Evolutionary conservation across 1,139 yeast species (phyloP).

Genomic region (Blastobotrys niveus): DNA sequence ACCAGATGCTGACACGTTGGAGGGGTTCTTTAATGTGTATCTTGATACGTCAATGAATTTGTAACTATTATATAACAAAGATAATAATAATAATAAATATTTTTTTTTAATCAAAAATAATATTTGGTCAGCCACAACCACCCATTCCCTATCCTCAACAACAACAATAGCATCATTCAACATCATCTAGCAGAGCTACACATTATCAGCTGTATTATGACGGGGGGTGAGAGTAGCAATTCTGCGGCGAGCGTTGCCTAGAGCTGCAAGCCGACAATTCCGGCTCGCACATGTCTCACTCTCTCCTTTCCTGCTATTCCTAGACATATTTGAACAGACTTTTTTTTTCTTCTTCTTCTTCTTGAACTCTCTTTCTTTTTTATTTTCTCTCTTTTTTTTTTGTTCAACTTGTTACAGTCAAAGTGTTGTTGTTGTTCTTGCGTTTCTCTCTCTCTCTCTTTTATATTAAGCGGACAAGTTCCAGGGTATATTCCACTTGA

Average conservation of each 20-base stretch:
- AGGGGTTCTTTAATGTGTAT: slow-evolving; percentile 10
- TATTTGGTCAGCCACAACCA: too few relatives aligned
- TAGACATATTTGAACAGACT: neutral
- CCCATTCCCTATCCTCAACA: too few relatives aligned
- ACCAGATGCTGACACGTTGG: slow-evolving; percentile 12
- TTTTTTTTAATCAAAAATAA: neutral
- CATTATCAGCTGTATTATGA: neutral
- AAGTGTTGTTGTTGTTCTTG: too few relatives aligned
- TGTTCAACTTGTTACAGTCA: neutral
- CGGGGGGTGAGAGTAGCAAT: neutral
- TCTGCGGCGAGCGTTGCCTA: too few relatives aligned
- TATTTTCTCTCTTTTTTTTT: neutral
- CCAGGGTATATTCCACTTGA: too few relatives aligned
- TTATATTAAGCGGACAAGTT: too few relatives aligned
- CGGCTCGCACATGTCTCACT: neutral
- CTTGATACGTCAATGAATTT: slow-evolving; percentile 8
- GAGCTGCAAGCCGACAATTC: too few relatives aligned
- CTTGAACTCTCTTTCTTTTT: neutral
- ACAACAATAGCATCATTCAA: too few relatives aligned
- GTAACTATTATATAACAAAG: neutral
- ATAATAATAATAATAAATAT: neutral
- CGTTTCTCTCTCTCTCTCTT: too few relatives aligned
- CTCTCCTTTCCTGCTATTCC: neutral
- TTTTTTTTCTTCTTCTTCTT: too few relatives aligned
- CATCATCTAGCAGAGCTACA: neutral